phyloP scores from a whole-genome alignment of 2,329 filamentous ascomycete species.

The Aspergillus pseudoglaucus region DNA sequence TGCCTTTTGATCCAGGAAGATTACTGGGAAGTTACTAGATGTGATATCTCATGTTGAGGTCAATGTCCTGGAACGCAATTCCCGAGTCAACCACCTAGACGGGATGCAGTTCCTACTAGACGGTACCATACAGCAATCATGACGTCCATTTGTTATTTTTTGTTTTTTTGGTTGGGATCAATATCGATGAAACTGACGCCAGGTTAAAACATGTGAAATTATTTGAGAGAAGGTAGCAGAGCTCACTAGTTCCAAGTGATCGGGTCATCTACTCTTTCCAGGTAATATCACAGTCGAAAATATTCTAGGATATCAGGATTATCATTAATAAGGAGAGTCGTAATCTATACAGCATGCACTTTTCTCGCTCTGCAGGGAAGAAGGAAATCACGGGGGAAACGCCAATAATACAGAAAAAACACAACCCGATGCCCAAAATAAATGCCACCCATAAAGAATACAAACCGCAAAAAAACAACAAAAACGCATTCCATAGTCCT shows the following conservation, averaged over 20 bases:
- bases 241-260: not conserved
- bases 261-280: not conserved
- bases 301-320: not conserved
- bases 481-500: not conserved
- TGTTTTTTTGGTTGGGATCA: too few relatives aligned
- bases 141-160: too few relatives aligned
- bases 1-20: too few relatives aligned
- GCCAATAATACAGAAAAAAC: not conserved
- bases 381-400: not conserved
- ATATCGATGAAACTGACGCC: not conserved
- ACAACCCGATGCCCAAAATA: not conserved
- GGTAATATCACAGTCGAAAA: not conserved
- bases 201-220: not conserved
- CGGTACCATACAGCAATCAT: not conserved
- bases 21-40: not conserved
- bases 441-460: not conserved
- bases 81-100: not conserved
- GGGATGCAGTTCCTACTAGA: not conserved
- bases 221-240: not conserved
- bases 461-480: not conserved
- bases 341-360: not conserved
- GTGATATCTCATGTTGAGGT: slow-evolving; percentile 4
- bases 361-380: not conserved
- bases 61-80: slow-evolving; percentile 1
- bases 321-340: not conserved